These are phyloP conservation scores for Magnaporthiopsis incrustans DNA, from an alignment of 2,329 filamentous ascomycete species.

Conservation along the genomic window DNA sequence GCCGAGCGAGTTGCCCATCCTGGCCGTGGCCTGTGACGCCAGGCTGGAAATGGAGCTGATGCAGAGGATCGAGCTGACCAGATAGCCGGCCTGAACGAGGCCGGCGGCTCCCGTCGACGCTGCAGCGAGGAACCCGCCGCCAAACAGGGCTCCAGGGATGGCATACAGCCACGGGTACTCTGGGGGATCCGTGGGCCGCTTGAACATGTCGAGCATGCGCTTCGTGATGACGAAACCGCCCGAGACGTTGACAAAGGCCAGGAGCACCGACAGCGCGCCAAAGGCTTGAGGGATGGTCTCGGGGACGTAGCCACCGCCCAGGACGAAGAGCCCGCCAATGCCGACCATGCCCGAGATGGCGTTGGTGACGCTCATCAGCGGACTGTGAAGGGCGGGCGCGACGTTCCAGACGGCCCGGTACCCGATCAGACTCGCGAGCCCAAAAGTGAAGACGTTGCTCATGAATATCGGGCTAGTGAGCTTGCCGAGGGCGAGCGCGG, in stretches of 20 bases:
- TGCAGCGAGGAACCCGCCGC: conserved; percentile 72
- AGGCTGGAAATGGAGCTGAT: conserved; percentile 77
- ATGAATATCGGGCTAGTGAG: conserved; percentile 78
- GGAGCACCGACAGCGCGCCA: conserved; percentile 69
- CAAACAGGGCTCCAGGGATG: conserved; percentile 67
- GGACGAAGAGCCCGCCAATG: conserved; percentile 78
- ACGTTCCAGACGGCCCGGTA: conserved; percentile 89
- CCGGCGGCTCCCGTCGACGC: conserved; percentile 76
- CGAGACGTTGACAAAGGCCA: conserved; percentile 83
- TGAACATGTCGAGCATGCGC: conserved; percentile 90
- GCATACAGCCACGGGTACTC: conserved; percentile 87
- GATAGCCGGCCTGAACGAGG: conserved; percentile 78
- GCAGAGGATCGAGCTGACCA: conserved; percentile 76
- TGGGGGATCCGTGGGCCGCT: conserved; percentile 74
- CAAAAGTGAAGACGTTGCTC: conserved; percentile 79
- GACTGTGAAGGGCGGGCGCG: conserved; percentile 72
- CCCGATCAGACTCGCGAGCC: conserved; percentile 74
- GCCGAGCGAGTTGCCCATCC: conserved; percentile 78
- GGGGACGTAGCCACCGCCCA: conserved; percentile 73
- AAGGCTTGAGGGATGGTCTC: conserved; percentile 72
- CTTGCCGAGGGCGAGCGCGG: conserved; percentile 69
- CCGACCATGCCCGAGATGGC: conserved; percentile 89
- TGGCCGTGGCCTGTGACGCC: conserved; percentile 73
- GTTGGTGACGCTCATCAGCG: conserved; percentile 88
- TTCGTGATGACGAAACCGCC: conserved; percentile 90